These are phyloP conservation scores for Millerozyma miso DNA, from an alignment of 805 yeast genomes.

Conservation along the genomic window DNA sequence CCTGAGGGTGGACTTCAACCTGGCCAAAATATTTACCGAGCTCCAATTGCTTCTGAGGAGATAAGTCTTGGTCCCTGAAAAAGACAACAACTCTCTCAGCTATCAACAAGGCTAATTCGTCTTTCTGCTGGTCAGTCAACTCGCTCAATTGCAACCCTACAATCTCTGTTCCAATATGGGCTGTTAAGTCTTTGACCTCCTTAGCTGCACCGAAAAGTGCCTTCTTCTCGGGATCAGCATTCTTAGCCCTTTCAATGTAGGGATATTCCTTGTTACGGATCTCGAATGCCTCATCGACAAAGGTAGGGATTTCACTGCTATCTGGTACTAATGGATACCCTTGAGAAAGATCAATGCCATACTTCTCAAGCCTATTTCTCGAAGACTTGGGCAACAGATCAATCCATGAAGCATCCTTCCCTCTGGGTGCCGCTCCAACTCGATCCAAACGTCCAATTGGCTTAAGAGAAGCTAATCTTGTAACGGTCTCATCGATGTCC, in stretches of 20 bases:
- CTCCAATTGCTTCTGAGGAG: constrained; percentile 28
- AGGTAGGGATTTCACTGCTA: constrained; percentile 19
- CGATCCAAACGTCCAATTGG: background rate
- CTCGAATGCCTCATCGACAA: constrained; percentile 25
- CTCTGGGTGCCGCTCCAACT: background rate
- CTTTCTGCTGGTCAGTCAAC: constrained; percentile 23
- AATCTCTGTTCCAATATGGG: constrained; percentile 26
- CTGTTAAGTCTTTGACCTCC: constrained; percentile 23
- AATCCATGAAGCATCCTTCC: constrained; percentile 7
- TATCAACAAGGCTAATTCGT: constrained; percentile 25
- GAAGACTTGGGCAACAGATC: constrained; percentile 20
- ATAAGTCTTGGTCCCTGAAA: constrained; percentile 28
- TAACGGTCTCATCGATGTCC: background rate
- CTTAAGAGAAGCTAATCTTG: background rate
- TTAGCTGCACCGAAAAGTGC: constrained; percentile 26
- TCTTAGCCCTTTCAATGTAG: constrained; percentile 23
- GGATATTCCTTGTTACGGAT: constrained; percentile 19
- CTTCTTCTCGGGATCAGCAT: constrained; percentile 31
- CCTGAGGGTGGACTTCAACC: constrained; percentile 28
- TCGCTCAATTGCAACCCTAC: constrained; percentile 26
- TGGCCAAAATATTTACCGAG: constrained; percentile 25
- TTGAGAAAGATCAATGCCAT: constrained; percentile 20
- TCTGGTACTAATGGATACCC: constrained; percentile 25
- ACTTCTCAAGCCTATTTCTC: constrained; percentile 19
- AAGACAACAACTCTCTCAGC: constrained; percentile 29